These are phyloP conservation scores for Venturiaceae sp. DNA, from an alignment of 2,329 filamentous ascomycete genomes.

Conservation along the genomic window DNA sequence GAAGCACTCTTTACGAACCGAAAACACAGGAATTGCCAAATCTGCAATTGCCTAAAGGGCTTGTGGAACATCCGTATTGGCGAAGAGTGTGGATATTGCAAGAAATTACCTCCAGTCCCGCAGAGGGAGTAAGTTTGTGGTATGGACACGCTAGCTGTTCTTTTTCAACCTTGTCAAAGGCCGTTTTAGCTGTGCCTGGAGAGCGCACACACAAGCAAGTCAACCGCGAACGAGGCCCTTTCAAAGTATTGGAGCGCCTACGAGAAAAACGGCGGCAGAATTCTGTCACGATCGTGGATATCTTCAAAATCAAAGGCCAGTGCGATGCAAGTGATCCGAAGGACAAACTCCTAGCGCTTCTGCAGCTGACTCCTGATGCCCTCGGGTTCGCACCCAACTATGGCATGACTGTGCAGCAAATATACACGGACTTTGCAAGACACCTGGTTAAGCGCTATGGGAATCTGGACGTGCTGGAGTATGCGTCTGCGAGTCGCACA, in stretches of 20 bases:
- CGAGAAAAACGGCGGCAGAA: neutral
- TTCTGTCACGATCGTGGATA: neutral
- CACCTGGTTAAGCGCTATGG: neutral
- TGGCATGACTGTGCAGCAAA: neutral
- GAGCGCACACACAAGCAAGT: neutral
- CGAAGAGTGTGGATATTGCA: neutral
- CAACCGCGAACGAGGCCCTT: neutral
- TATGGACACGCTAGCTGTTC: neutral
- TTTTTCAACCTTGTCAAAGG: neutral
- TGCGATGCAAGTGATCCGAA: neutral
- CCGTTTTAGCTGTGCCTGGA: neutral
- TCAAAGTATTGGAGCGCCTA: neutral
- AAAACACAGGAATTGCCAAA: neutral
- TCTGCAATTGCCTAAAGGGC: neutral
- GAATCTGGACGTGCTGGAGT: neutral
- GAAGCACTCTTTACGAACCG: neutral
- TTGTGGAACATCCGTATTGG: neutral
- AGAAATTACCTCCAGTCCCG: neutral
- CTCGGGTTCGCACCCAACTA: neutral
- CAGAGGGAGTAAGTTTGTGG: neutral
- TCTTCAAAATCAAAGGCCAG: neutral
- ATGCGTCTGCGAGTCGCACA: too few species aligned
- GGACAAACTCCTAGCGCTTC: neutral
- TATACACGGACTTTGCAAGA: neutral
- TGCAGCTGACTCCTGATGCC: neutral